These are phyloP conservation scores for Daldinia loculata DNA, from an alignment of 495 filamentous ascomycete species.

Conservation along the genomic window DNA sequence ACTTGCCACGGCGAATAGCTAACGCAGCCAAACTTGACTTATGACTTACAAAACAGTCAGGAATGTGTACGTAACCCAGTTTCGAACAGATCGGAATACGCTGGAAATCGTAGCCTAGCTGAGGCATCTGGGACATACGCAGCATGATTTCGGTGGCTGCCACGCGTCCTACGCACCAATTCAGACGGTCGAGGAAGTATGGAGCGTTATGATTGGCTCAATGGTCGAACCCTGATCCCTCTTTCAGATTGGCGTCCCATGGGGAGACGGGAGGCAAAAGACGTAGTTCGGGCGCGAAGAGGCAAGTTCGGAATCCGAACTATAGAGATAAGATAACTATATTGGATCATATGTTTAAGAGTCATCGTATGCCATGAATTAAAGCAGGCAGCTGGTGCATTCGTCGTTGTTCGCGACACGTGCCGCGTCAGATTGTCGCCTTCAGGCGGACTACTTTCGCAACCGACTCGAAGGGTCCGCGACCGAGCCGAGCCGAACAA, in stretches of 20 bases:
- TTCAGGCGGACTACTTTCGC: slow-evolving; percentile 6
- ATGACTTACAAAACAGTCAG: slow-evolving; percentile 25
- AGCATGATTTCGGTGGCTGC: slow-evolving; percentile 26
- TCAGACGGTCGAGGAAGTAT: slow-evolving; percentile 1
- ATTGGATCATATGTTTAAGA: slow-evolving; percentile 14
- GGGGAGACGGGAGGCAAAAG: slow-evolving; percentile 21
- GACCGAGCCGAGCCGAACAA: slow-evolving; percentile 6
- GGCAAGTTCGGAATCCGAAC: slow-evolving; percentile 15
- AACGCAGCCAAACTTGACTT: slow-evolving; percentile 26
- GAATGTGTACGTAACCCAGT: slow-evolving; percentile 25
- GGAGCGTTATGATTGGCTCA: slow-evolving; percentile 24
- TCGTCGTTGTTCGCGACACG: neutral
- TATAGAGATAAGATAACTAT: neutral
- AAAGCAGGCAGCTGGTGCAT: slow-evolving; percentile 10
- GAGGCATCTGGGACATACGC: neutral
- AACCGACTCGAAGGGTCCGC: slow-evolving; percentile 16
- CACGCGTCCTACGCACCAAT: slow-evolving; percentile 35
- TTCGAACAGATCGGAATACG: slow-evolving; percentile 34
- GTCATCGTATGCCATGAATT: slow-evolving; percentile 8
- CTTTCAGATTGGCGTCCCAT: slow-evolving; percentile 11
- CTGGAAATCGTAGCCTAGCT: slow-evolving; percentile 33
- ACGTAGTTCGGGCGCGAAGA: slow-evolving; percentile 6
- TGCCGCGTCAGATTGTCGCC: slow-evolving; percentile 32
- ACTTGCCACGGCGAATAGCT: slow-evolving; percentile 32
- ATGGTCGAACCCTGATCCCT: slow-evolving; percentile 11